Percentiles rank a stretch among this genome's conserved stretches.
These are phyloP conservation scores for Phaseolus lunatus DNA, from an alignment of 306 rosid genomes.

Conservation along the genomic window DNA sequence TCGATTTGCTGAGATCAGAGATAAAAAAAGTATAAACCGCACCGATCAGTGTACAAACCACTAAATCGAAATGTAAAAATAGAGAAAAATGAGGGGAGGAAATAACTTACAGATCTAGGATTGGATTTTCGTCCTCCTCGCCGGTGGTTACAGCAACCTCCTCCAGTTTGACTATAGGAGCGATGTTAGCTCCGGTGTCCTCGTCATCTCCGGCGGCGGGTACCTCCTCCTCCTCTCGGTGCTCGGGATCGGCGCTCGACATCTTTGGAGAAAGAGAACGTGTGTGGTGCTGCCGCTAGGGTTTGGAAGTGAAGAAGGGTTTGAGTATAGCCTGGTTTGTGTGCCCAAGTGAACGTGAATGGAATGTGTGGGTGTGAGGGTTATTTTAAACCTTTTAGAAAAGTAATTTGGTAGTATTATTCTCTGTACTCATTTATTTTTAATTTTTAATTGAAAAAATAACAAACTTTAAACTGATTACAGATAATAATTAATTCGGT, in stretches of 20 bases:
- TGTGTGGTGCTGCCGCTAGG: conserved; percentile 38
- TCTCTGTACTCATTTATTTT: too few species aligned
- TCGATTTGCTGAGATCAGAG: conserved; percentile 65
- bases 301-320: conserved; percentile 25
- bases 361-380: background rate
- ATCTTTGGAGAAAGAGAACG: conserved; percentile 45
- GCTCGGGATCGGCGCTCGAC: conserved; percentile 85
- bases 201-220: conserved; percentile 85
- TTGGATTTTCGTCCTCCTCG: conserved; percentile 82
- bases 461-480: too few species aligned
- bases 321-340: background rate
- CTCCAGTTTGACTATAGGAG: conserved; percentile 92
- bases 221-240: conserved; percentile 82
- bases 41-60: conserved; percentile 1
- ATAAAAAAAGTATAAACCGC: conserved; percentile 19
- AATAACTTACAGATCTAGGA: conserved; percentile 79
- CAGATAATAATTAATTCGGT: too few species aligned
- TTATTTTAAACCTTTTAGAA: background rate
- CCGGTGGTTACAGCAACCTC: conserved; percentile 91
- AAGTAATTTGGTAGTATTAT: background rate
- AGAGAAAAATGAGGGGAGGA: background rate
- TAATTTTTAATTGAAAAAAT: too few species aligned
- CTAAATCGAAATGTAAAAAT: background rate
- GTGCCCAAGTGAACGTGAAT: background rate
- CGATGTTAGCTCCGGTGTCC: conserved; percentile 96